Percentiles rank a stretch among this genome's conserved stretches.
phyloP scores from a whole-genome alignment of 768 basidiomycete species.

The Leccinum incarnatum region DNA sequence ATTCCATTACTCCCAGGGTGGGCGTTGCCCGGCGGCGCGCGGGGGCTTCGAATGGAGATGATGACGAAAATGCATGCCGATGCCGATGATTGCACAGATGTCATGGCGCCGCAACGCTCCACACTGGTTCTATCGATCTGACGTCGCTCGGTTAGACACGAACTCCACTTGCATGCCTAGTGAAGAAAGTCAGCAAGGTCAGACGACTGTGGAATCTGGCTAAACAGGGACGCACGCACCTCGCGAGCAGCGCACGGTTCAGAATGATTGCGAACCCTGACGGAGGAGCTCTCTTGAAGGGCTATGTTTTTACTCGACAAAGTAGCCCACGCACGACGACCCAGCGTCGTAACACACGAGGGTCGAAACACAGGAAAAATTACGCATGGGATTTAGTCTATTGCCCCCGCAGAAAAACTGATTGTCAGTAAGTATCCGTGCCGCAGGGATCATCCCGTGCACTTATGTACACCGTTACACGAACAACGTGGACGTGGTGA shows the following conservation, averaged over 20 bases:
- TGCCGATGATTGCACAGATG: constrained; percentile 10
- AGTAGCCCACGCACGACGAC: background rate
- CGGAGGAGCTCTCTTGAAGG: background rate
- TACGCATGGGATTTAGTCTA: background rate
- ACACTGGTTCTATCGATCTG: background rate
- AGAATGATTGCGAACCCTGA: background rate
- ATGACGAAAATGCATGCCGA: background rate
- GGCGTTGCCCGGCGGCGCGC: background rate
- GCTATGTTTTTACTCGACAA: background rate
- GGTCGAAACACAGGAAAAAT: background rate
- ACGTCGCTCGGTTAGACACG: background rate
- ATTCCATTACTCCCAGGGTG: constrained; percentile 8
- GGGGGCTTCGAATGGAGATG: background rate
- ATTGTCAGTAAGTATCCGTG: background rate
- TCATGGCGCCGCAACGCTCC: background rate
- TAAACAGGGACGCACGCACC: background rate
- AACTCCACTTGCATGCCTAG: background rate
- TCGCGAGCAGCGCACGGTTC: background rate
- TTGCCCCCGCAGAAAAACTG: background rate
- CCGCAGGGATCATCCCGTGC: background rate
- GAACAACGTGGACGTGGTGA: no score
- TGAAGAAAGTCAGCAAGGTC: background rate
- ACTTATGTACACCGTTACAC: background rate
- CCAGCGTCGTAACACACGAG: background rate
- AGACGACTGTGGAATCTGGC: background rate